Evolutionary conservation across 2,329 filamentous ascomycete genomes (phyloP).

Genomic region (Calonectria pseudoreteaudii): DNA sequence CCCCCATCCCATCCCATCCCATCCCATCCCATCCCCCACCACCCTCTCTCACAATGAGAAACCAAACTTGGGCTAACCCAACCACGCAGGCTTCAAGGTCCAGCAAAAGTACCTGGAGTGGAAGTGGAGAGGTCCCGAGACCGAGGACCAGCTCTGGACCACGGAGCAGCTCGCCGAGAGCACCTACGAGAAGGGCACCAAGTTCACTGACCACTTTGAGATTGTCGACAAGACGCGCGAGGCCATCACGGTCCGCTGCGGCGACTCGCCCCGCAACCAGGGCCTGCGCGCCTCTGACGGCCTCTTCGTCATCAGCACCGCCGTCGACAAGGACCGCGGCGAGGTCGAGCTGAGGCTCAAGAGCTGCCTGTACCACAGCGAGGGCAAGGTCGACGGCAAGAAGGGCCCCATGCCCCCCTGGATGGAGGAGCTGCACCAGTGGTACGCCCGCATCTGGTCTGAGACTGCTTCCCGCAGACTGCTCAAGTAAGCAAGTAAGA

Average conservation of each 20-base stretch:
- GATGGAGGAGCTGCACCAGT: slow-evolving; percentile 50
- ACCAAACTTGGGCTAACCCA: no score
- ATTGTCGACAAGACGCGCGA: slow-evolving; percentile 73
- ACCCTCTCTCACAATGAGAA: no score
- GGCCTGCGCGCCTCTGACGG: slow-evolving; percentile 71
- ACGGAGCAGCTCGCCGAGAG: slow-evolving; percentile 64
- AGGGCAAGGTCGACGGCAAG: slow-evolving; percentile 48
- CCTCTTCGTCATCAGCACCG: slow-evolving; percentile 73
- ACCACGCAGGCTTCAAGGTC: slow-evolving; percentile 62
- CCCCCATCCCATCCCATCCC: no score
- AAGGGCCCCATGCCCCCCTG: slow-evolving; percentile 46
- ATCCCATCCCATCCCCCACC: no score
- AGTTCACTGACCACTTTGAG: slow-evolving; percentile 79
- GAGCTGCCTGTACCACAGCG: slow-evolving; percentile 69
- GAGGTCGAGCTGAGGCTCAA: slow-evolving; percentile 75
- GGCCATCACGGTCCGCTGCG: slow-evolving; percentile 73
- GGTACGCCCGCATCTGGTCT: slow-evolving; percentile 56
- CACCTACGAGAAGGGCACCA: slow-evolving; percentile 71
- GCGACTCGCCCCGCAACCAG: slow-evolving; percentile 70
- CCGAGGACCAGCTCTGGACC: slow-evolving; percentile 72
- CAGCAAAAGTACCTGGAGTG: slow-evolving; percentile 69
- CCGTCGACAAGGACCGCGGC: slow-evolving; percentile 67
- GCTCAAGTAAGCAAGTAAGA: slow-evolving; percentile 38
- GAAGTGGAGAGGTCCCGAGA: slow-evolving; percentile 69
- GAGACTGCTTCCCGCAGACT: slow-evolving; percentile 54